Conservation (phyloP, 1,284 basidiomycete species). For the Cryptococcus amylolentus region DNA sequence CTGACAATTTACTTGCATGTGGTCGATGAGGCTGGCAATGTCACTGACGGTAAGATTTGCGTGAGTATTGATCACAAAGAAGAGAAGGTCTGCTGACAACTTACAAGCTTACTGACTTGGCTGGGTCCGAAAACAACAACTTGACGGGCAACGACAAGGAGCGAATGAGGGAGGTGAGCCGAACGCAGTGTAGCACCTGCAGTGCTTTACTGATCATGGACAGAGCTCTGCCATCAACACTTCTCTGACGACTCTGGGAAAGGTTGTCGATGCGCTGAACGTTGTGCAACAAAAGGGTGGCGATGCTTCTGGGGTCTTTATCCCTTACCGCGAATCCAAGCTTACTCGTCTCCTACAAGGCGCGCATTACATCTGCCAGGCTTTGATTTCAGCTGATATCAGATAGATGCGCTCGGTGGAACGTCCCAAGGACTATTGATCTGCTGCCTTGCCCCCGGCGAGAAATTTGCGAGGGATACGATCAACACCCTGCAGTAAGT, state of each 20-base stretch:
- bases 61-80: constrained; percentile 10
- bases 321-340: constrained; percentile 76
- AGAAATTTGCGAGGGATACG: constrained; percentile 73
- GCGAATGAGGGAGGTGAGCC: constrained; percentile 58
- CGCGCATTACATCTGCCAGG: constrained; percentile 4
- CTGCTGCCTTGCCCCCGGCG: constrained; percentile 75
- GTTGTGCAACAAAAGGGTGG: constrained; percentile 53
- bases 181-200: background rate
- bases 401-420: constrained; percentile 66
- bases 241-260: constrained; percentile 71
- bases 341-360: constrained; percentile 74
- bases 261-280: constrained; percentile 78
- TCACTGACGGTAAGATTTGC: constrained; percentile 69
- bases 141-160: constrained; percentile 74
- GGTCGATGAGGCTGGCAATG: constrained; percentile 37
- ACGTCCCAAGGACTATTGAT: constrained; percentile 70
- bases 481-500: constrained; percentile 73
- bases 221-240: constrained; percentile 82
- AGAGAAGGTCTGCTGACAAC: background rate
- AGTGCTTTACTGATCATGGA: constrained; percentile 1
- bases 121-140: constrained; percentile 84
- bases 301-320: constrained; percentile 23
- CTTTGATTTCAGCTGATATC: background rate
- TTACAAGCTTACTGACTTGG: constrained; percentile 65
- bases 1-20: constrained; percentile 68